A percentile compares a stretch with the other conserved stretches of the same genome.
phyloP scores from a whole-genome alignment of 257 asterid species.

The Rehmannia glutinosa region DNA sequence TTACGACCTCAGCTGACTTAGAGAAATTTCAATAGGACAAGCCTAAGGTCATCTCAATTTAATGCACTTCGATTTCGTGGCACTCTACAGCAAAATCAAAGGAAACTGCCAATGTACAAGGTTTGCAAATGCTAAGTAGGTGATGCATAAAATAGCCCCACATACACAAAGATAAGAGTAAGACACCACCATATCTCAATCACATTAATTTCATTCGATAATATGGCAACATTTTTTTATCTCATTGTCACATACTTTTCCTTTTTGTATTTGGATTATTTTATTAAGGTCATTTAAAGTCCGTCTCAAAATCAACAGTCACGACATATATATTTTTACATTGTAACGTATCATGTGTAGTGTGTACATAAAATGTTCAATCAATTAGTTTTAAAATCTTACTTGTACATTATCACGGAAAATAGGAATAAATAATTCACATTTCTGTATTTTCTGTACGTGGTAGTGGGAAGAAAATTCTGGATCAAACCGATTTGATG shows the following conservation, averaged over 20 bases:
- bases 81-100: background rate
- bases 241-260: too few relatives aligned
- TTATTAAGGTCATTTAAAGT: background rate
- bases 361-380: too few relatives aligned
- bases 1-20: background rate
- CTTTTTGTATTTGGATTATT: background rate
- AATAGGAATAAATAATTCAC: too few relatives aligned
- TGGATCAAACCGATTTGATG: too few relatives aligned
- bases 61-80: slow-evolving; percentile 19
- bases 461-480: too few relatives aligned
- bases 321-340: background rate
- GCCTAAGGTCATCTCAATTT: background rate
- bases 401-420: too few relatives aligned
- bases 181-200: background rate
- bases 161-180: background rate
- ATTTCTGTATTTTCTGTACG: too few relatives aligned
- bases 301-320: background rate
- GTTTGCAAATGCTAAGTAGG: background rate
- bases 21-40: background rate
- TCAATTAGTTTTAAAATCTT: too few relatives aligned
- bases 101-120: slow-evolving; percentile 12
- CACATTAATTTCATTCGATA: background rate
- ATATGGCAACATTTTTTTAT: background rate
- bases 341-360: background rate
- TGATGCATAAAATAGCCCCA: slow-evolving; percentile 1